Percentiles rank a stretch among this genome's conserved stretches.
Conservation (phyloP, 371 early-diverging fungal genomes). For the Dinochytrium kinnereticum region DNA sequence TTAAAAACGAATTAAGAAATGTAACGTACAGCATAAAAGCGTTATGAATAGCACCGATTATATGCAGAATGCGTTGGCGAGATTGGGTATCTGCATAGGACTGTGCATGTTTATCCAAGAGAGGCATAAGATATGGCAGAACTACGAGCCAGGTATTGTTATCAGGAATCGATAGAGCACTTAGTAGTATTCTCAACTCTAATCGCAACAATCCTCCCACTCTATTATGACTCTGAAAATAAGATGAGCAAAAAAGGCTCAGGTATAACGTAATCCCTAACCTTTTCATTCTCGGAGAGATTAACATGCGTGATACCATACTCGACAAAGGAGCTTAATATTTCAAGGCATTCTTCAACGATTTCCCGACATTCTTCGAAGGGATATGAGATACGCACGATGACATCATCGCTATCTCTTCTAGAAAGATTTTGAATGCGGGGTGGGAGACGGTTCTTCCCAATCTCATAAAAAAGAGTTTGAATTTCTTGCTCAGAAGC, state of each 20-base stretch:
- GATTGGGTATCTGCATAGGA: conserved; percentile 32
- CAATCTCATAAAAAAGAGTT: conserved; percentile 11
- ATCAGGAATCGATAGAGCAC: conserved; percentile 39
- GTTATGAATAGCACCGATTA: conserved; percentile 46
- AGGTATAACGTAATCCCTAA: too few relatives aligned
- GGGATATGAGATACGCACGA: conserved; percentile 45
- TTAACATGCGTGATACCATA: conserved; percentile 37
- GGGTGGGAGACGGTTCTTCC: conserved; percentile 12
- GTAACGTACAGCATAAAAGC: conserved; percentile 36
- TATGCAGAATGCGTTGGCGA: conserved; percentile 29
- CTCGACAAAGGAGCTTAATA: conserved; percentile 35
- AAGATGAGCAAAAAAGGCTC: neutral
- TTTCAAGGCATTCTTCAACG: conserved; percentile 42
- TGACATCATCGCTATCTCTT: conserved; percentile 19
- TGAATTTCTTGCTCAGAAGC: neutral
- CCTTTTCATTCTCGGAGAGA: conserved; percentile 45
- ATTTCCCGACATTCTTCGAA: conserved; percentile 42
- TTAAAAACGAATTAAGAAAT: conserved; percentile 4
- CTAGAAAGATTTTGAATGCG: conserved; percentile 11
- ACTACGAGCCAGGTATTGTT: conserved; percentile 41
- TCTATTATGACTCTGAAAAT: conserved; percentile 37
- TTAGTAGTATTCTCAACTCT: conserved; percentile 42
- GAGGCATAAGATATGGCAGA: conserved; percentile 40
- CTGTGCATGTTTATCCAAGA: conserved; percentile 43
- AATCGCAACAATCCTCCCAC: conserved; percentile 41